Percentiles rank a stretch among this genome's conserved stretches.
Conservation (phyloP, 2,329 filamentous ascomycete genomes). For the Amauroascus verrucosus region DNA sequence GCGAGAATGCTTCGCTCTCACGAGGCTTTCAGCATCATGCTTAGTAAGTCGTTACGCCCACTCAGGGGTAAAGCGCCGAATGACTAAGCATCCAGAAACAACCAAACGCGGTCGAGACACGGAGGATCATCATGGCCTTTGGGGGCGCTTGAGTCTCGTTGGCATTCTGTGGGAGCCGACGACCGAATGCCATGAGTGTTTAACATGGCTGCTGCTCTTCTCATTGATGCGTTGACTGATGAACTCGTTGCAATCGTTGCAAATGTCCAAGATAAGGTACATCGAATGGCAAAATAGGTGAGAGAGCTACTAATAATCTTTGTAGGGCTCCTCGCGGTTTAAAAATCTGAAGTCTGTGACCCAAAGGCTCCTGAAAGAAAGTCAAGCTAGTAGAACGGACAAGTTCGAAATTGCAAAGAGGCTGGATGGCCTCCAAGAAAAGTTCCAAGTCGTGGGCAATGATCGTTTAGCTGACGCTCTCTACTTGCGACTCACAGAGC, state of each 20-base stretch:
- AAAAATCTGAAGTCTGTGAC: conserved; percentile 25
- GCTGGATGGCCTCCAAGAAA: conserved; percentile 68
- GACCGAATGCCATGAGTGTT: background rate
- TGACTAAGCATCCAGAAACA: conserved; percentile 4
- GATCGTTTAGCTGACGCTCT: conserved; percentile 69
- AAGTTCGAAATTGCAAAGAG: conserved; percentile 60
- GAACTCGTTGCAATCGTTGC: conserved; percentile 59
- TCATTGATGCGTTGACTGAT: conserved; percentile 54
- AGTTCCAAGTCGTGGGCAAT: conserved; percentile 68
- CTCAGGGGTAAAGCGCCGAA: no score
- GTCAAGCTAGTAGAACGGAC: conserved; percentile 55
- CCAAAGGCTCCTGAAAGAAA: conserved; percentile 28
- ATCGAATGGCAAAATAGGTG: conserved; percentile 8
- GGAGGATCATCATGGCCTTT: background rate
- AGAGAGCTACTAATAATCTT: background rate
- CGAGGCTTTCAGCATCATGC: background rate
- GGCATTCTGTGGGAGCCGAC: no score
- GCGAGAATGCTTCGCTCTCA: background rate
- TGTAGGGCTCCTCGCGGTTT: conserved; percentile 24
- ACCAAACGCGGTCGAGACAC: background rate
- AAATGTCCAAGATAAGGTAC: conserved; percentile 45
- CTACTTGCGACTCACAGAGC: conserved; percentile 46
- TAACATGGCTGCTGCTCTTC: conserved; percentile 60
- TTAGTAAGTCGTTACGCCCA: background rate
- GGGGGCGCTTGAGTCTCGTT: background rate